Base-by-base conservation (phyloP, 139 green algal species). In the Volvox africanus region DNA sequence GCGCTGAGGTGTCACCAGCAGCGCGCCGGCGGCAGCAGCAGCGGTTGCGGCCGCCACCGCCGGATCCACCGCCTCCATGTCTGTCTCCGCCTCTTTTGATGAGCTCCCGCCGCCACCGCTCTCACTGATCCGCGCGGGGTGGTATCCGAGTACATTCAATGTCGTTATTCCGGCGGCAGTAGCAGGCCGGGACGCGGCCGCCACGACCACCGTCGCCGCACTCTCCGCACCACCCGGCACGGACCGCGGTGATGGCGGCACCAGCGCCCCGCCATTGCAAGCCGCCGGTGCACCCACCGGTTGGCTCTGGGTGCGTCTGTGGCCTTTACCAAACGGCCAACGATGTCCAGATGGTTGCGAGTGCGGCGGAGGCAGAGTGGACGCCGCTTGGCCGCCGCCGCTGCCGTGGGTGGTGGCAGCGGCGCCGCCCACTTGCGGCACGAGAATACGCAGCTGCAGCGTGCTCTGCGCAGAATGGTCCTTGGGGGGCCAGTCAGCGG, bases 271-370 rank as follows among this genome's bases (percentile, higher is more conserved):
- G 65, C 16, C 81, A 26, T 19, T 6, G 65, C 35, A 32, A 12
- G n/a, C 82, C 33, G 85, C 16, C 36, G 50, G 44, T 2, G 24
- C 30, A 18, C 32, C 71, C 35, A 77, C 22, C 0, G 86, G 73
- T 32, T 90, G 71, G 50, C 86, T 90, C 20, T 69, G 71, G 0
- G 86, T 76, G 30, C 86, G 86, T 12, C 86, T 73, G 86, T 90
- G 86, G 50, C 83, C 83, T 22, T 61, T 77, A 13, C 71, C 50
- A 30, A 90, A 90, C 32, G 86, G 86, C 86, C 86, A 90, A 32
- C 44, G 73, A 55, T 75, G 67, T 19, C 12, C 21, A 2, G 77
- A 14, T 61, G 32, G 32, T 32, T 55, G 80, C 32, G 61, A 16
- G 20, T 68, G 79, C 36, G 36, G 35, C 78, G 36, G 36, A 5